These are phyloP conservation scores for Eleusine coracana DNA, from an alignment of 176 grass and related monocot species.

Conservation along the genomic window DNA sequence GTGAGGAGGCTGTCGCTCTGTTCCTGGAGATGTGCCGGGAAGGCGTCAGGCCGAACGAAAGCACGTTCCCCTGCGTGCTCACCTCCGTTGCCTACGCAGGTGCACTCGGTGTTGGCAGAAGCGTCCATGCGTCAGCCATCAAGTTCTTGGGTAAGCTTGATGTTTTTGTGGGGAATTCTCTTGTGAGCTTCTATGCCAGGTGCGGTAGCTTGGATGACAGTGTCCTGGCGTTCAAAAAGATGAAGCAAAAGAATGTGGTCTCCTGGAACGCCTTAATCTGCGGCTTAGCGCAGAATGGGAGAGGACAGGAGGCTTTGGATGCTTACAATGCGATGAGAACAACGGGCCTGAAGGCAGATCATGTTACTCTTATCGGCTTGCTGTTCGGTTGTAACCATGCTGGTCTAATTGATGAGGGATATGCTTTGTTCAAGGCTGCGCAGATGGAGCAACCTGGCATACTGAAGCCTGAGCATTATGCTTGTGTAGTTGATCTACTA, in stretches of 20 bases:
- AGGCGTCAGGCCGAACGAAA: slow-evolving; percentile 55
- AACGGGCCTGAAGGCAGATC: slow-evolving; percentile 49
- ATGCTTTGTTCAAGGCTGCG: slow-evolving; percentile 50
- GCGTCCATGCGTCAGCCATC: slow-evolving; percentile 75
- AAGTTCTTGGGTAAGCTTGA: slow-evolving; percentile 64
- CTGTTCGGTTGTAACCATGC: slow-evolving; percentile 84
- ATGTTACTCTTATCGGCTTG: slow-evolving; percentile 65
- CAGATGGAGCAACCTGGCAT: slow-evolving; percentile 54
- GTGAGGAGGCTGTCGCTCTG: slow-evolving; percentile 57
- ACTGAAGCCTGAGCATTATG: slow-evolving; percentile 76
- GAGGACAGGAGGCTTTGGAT: slow-evolving; percentile 61
- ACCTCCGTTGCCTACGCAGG: slow-evolving; percentile 66
- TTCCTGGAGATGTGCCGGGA: slow-evolving; percentile 70
- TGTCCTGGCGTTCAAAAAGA: slow-evolving; percentile 56
- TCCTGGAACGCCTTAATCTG: slow-evolving; percentile 85
- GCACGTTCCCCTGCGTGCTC: slow-evolving; percentile 68
- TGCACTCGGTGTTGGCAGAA: slow-evolving; percentile 66
- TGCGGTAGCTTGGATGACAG: slow-evolving; percentile 82
- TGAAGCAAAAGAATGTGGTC: slow-evolving; percentile 56
- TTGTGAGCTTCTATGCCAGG: slow-evolving; percentile 83
- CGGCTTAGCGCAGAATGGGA: slow-evolving; percentile 67
- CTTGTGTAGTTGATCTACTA: slow-evolving; percentile 73
- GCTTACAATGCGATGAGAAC: slow-evolving; percentile 62
- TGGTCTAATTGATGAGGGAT: slow-evolving; percentile 72
- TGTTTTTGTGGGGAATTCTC: slow-evolving; percentile 65